These are phyloP conservation scores for Primulina eburnea DNA, from an alignment of 257 asterid genomes.

Conservation along the genomic window DNA sequence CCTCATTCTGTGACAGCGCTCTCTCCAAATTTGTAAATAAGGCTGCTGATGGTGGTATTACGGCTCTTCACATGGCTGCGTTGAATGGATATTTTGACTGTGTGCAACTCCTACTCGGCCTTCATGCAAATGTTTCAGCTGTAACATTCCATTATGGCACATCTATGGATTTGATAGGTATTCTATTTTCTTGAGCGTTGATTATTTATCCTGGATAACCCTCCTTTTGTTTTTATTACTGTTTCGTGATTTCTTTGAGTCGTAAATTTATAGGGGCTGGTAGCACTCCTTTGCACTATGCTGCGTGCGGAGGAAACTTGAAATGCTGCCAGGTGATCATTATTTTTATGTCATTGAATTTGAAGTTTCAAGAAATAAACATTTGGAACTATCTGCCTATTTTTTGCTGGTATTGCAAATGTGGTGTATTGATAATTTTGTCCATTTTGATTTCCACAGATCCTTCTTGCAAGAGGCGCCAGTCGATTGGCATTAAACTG, in stretches of 20 bases:
- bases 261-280: constrained; percentile 70
- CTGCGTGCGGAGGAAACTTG: constrained; percentile 97
- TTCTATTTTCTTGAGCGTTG: constrained; percentile 11
- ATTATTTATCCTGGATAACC: constrained; percentile 14
- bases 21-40: constrained; percentile 81
- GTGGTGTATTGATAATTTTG: neutral
- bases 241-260: neutral
- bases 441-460: constrained; percentile 44
- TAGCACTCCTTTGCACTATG: constrained; percentile 96
- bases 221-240: constrained; percentile 9
- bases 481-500: constrained; percentile 85
- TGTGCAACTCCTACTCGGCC: constrained; percentile 92
- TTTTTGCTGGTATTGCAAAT: constrained; percentile 14
- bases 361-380: neutral
- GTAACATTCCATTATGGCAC: constrained; percentile 94
- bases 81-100: constrained; percentile 95
- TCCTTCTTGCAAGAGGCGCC: constrained; percentile 88
- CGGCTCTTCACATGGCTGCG: constrained; percentile 99
- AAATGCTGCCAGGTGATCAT: constrained; percentile 90
- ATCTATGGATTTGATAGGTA: constrained; percentile 94
- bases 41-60: constrained; percentile 97
- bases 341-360: constrained; percentile 16
- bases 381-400: neutral
- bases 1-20: constrained; percentile 46
- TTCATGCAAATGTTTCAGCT: constrained; percentile 72